Evolutionary conservation across 768 basidiomycete genomes (phyloP).

Genomic region (Kwoniella newhampshirensis): DNA sequence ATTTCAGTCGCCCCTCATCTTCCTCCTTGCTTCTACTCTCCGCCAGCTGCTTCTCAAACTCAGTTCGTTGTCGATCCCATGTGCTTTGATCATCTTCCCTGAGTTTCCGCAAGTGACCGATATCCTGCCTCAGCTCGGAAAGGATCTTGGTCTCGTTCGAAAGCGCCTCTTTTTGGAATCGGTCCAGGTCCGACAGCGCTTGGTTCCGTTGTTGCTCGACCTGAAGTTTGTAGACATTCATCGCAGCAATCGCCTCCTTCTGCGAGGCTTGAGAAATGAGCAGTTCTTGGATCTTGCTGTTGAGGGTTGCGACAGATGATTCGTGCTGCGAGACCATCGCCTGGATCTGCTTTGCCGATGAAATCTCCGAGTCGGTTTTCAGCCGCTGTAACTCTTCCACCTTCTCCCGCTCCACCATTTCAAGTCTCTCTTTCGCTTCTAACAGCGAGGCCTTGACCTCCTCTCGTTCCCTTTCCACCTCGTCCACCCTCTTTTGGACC

Average conservation of each 20-base stretch:
- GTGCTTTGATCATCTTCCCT: constrained; percentile 13
- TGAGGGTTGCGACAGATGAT: constrained; percentile 3
- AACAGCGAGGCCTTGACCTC: not conserved
- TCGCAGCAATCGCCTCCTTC: not conserved
- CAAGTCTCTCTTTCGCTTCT: not conserved
- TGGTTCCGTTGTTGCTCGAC: constrained; percentile 11
- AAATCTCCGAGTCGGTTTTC: not conserved
- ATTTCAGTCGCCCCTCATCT: not conserved
- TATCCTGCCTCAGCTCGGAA: constrained; percentile 21
- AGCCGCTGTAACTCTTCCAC: not conserved
- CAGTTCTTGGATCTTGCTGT: constrained; percentile 6
- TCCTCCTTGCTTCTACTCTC: not conserved
- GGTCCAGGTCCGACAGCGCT: constrained; percentile 21
- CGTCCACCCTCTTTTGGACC: constrained; percentile 4
- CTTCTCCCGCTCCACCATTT: not conserved
- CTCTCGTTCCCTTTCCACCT: constrained; percentile 7
- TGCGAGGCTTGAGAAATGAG: not conserved
- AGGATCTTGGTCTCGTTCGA: constrained; percentile 23
- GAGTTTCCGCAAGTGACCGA: constrained; percentile 19
- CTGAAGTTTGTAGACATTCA: not conserved
- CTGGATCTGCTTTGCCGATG: not conserved
- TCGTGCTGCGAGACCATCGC: not conserved
- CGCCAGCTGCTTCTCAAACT: not conserved
- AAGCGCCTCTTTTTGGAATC: constrained; percentile 27
- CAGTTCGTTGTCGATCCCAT: constrained; percentile 5